A percentile compares a stretch with the other conserved stretches of the same genome.
phyloP scores from a whole-genome alignment of 495 filamentous ascomycete genomes.

The Aspergillus mulundensis region DNA sequence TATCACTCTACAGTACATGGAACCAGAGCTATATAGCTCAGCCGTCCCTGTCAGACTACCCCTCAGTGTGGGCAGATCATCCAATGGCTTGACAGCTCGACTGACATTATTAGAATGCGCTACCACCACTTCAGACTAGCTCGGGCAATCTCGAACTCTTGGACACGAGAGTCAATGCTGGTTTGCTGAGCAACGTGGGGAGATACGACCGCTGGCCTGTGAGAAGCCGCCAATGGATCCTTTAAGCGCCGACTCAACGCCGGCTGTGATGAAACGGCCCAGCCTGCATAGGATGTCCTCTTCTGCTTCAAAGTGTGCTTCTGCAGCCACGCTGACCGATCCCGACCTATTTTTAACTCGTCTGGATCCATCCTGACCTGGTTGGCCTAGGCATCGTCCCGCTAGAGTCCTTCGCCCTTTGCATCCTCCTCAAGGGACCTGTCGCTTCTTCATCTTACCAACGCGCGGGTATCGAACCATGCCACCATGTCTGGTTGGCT shows the following conservation, averaged over 20 bases:
- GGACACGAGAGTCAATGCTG: constrained; percentile 6
- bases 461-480: constrained; percentile 24
- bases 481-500: constrained; percentile 26
- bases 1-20: no score
- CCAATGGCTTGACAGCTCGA: neutral
- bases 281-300: constrained; percentile 13
- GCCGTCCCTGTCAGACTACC: neutral
- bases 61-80: neutral
- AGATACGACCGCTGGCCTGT: constrained; percentile 7
- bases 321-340: constrained; percentile 10
- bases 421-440: constrained; percentile 13
- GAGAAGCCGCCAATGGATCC: constrained; percentile 8
- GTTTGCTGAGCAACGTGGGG: constrained; percentile 14
- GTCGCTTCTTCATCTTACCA: constrained; percentile 16
- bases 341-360: constrained; percentile 27
- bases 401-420: constrained; percentile 33
- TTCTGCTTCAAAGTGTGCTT: neutral
- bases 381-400: constrained; percentile 15
- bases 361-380: constrained; percentile 17
- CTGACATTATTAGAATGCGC: constrained; percentile 6
- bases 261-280: constrained; percentile 21
- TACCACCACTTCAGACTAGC: constrained; percentile 1
- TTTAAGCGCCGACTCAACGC: constrained; percentile 20
- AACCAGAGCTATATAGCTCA: no score
- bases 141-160: constrained; percentile 1